phyloP scores from a whole-genome alignment of 2,329 filamentous ascomycete genomes.

The Aspergillus sp. region DNA sequence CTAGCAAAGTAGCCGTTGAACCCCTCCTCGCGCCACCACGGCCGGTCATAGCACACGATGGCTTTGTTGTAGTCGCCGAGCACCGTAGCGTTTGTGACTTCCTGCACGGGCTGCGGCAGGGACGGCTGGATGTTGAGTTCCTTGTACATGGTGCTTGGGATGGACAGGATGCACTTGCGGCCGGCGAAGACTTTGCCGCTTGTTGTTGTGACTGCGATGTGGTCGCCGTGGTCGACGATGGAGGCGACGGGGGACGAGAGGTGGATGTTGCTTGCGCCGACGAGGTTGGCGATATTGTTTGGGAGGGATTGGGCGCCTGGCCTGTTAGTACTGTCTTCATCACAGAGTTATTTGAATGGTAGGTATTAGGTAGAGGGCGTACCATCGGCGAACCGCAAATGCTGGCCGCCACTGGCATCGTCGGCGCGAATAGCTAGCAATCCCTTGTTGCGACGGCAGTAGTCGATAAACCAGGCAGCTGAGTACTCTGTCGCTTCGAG shows the following conservation, averaged over 20 bases:
- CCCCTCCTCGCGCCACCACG: constrained; percentile 34
- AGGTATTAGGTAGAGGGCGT: not conserved
- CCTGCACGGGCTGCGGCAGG: constrained; percentile 29
- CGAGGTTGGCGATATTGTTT: not conserved
- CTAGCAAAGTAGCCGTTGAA: constrained; percentile 42
- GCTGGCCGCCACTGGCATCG: constrained; percentile 35
- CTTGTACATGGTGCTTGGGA: constrained; percentile 51
- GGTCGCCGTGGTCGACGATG: not conserved
- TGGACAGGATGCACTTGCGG: constrained; percentile 47
- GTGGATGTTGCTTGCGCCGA: constrained; percentile 1
- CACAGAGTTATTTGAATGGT: no score
- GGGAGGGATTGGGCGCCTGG: constrained; percentile 12
- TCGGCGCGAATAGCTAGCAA: constrained; percentile 38
- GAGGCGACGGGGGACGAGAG: not conserved
- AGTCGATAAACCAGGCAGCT: constrained; percentile 40
- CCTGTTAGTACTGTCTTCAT: not conserved
- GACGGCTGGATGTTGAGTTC: constrained; percentile 49
- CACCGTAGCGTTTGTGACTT: constrained; percentile 28
- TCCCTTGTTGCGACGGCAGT: constrained; percentile 37
- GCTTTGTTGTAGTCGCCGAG: constrained; percentile 40
- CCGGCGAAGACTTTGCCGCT: not conserved
- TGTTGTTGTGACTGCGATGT: constrained; percentile 6
- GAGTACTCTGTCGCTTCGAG: constrained; percentile 38
- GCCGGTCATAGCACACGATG: constrained; percentile 42
- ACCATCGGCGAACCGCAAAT: constrained; percentile 31